Evolutionary conservation across 345 rosid species (phyloP).

Genomic region (Clausena lansium): DNA sequence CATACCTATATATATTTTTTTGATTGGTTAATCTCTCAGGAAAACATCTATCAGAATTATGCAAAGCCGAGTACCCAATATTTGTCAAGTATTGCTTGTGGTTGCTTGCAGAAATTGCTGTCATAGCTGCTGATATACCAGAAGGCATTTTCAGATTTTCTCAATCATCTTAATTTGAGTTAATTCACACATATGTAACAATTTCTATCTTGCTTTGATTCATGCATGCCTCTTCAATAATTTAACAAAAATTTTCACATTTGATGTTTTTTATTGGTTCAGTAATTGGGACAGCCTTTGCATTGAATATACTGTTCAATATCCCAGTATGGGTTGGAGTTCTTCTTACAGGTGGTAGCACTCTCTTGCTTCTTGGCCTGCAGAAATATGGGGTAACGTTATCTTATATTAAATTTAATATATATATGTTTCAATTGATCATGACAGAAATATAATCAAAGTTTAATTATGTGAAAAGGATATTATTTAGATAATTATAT

Average conservation of each 20-base stretch:
- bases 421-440: neutral
- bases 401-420: too few species aligned
- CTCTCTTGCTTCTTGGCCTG: constrained; percentile 59
- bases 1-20: neutral
- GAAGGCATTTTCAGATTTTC: constrained; percentile 60
- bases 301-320: constrained; percentile 45
- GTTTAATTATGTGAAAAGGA: neutral
- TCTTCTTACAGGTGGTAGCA: constrained; percentile 52
- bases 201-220: neutral
- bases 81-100: constrained; percentile 53
- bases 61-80: constrained; percentile 65
- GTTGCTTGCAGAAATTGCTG: constrained; percentile 62
- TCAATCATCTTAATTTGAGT: neutral
- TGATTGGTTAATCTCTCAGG: constrained; percentile 32
- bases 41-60: constrained; percentile 60
- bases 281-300: constrained; percentile 74
- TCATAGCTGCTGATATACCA: constrained; percentile 76
- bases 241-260: neutral
- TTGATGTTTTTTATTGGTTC: neutral
- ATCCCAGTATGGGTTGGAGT: constrained; percentile 62
- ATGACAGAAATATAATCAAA: neutral
- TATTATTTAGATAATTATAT: neutral
- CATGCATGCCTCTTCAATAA: neutral
- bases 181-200: neutral
- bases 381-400: constrained; percentile 58